A percentile compares a stretch with the other conserved stretches of the same genome.
Conservation (phyloP, 108 stramenopile genomes). For the Pseudonitzschia delicatissima region DNA sequence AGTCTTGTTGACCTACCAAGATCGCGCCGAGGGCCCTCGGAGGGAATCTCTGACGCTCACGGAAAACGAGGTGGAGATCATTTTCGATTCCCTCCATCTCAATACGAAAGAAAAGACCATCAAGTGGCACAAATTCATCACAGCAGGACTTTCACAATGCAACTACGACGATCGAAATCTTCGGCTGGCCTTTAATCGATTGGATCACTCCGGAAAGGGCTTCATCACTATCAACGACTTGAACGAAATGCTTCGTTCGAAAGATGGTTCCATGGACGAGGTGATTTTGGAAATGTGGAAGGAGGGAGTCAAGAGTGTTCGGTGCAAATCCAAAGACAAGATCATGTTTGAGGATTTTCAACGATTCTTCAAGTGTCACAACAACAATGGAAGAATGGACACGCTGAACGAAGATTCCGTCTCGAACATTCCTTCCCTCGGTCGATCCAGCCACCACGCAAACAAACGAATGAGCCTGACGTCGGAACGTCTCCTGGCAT, state of each 20-base stretch:
- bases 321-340: conserved; percentile 10
- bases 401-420: too few relatives aligned
- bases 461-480: too few relatives aligned
- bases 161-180: conserved; percentile 81
- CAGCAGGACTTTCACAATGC: conserved; percentile 78
- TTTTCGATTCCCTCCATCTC: conserved; percentile 70
- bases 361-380: conserved; percentile 55
- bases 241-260: conserved; percentile 65
- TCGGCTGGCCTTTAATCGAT: conserved; percentile 74
- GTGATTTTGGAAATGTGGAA: conserved; percentile 35
- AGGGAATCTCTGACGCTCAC: conserved; percentile 52
- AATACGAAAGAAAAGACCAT: conserved; percentile 61
- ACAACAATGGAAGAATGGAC: too few relatives aligned
- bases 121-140: conserved; percentile 86
- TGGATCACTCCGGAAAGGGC: conserved; percentile 76
- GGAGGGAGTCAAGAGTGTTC: conserved; percentile 18
- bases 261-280: conserved; percentile 48
- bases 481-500: too few relatives aligned
- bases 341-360: conserved; percentile 67
- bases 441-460: too few relatives aligned
- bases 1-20: conserved; percentile 50
- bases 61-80: conserved; percentile 69
- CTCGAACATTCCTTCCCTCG: too few relatives aligned
- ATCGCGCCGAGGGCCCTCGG: conserved; percentile 59
- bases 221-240: conserved; percentile 81